phyloP scores from a whole-genome alignment of 2,329 filamentous ascomycete genomes.

The Ilyonectria mors-panacis region DNA sequence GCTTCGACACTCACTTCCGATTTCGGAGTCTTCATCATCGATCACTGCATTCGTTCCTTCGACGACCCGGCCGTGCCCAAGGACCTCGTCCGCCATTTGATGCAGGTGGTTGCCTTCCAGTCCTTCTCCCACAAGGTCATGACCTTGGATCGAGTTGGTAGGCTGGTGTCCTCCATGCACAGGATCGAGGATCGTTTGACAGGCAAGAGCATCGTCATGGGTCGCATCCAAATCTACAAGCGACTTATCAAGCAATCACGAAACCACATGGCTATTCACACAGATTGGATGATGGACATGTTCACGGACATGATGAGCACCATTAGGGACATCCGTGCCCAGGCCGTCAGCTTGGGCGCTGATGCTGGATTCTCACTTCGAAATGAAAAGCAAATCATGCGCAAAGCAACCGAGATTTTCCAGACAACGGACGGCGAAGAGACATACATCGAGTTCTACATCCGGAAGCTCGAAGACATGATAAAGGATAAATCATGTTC shows the following conservation, averaged over 20 bases:
- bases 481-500: slow-evolving; percentile 68
- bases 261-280: slow-evolving; percentile 77
- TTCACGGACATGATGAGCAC: slow-evolving; percentile 86
- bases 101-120: slow-evolving; percentile 86
- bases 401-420: slow-evolving; percentile 76
- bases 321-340: slow-evolving; percentile 80
- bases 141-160: slow-evolving; percentile 78
- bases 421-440: slow-evolving; percentile 65
- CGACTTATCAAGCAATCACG: slow-evolving; percentile 81
- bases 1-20: slow-evolving; percentile 80
- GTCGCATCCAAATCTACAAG: slow-evolving; percentile 84
- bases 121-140: slow-evolving; percentile 83
- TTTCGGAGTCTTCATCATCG: slow-evolving; percentile 84
- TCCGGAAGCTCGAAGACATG: slow-evolving; percentile 77
- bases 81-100: slow-evolving; percentile 81
- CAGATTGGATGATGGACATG: slow-evolving; percentile 86
- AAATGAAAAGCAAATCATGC: slow-evolving; percentile 76
- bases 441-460: slow-evolving; percentile 79
- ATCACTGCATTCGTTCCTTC: slow-evolving; percentile 83
- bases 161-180: slow-evolving; percentile 79
- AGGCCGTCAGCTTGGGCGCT: slow-evolving; percentile 81
- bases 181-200: slow-evolving; percentile 80
- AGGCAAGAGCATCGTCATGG: slow-evolving; percentile 85
- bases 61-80: slow-evolving; percentile 80
- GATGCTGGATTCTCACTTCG: slow-evolving; percentile 80